These are phyloP conservation scores for Botrytis byssoidea DNA, from an alignment of 2,329 filamentous ascomycete species.

Conservation along the genomic window DNA sequence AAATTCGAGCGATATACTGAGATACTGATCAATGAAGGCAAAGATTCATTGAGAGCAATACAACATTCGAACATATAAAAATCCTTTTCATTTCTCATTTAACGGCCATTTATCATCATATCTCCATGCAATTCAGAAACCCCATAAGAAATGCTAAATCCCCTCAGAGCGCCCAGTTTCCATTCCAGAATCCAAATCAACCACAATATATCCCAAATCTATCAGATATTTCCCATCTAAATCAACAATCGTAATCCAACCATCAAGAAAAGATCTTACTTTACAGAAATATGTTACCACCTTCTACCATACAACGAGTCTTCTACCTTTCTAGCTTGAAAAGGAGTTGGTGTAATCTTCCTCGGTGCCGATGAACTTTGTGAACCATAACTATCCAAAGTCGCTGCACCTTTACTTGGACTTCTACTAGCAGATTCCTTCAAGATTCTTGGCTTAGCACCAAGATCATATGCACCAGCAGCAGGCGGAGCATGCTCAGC, in stretches of 20 bases:
- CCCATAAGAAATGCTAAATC: not conserved
- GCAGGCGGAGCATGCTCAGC: constrained; percentile 35
- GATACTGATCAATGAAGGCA: not conserved
- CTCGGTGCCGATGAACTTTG: constrained; percentile 21
- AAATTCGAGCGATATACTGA: not conserved
- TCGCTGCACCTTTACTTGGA: constrained; percentile 7
- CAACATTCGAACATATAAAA: not conserved
- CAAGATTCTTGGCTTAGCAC: constrained; percentile 35
- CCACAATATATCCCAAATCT: not conserved
- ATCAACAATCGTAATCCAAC: not conserved
- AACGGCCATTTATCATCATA: not conserved
- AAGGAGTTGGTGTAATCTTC: constrained; percentile 28
- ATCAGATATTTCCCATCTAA: not conserved
- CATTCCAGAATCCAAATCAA: not conserved
- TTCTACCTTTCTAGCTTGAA: constrained; percentile 25
- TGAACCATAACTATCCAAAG: constrained; percentile 18
- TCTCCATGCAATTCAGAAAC: not conserved
- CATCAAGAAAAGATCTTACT: not conserved
- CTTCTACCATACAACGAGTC: constrained; percentile 38
- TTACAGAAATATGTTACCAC: constrained; percentile 29
- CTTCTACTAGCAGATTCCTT: constrained; percentile 29
- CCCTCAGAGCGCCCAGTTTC: not conserved
- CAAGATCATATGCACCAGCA: constrained; percentile 29
- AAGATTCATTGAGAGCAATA: not conserved
- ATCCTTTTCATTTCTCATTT: not conserved